Evolutionary conservation across 495 filamentous ascomycete species (phyloP), one percentile per base, ranked within the genome.

Genomic region (Achaetomiella virescens): DNA sequence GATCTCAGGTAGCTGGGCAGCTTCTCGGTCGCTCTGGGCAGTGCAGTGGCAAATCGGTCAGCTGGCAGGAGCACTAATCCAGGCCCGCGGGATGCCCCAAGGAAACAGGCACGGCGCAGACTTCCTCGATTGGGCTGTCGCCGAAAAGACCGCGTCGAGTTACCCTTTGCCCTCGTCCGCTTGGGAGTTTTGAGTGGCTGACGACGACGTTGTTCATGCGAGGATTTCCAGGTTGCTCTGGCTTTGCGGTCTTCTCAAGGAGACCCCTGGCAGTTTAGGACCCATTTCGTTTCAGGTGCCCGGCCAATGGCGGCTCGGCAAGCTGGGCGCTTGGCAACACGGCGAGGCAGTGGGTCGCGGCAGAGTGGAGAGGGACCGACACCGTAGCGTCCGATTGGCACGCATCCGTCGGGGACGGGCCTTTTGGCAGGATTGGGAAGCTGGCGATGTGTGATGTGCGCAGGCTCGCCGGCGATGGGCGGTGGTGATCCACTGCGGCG

Each of bases 331-430:
- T 49, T 49, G 47, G 38, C 38, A 41, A 20, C 41, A 18, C 25
- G 41, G 35, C 35, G 27, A 37, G 35, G 14, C 22, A 37, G 29
- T 38, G 24, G 10, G 18, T 12, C 11, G 4, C 18, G 47, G 9
- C 33, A 5, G 10, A 1, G 33, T 24, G 47, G 47, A 12, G 33
- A 5, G 41, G 48, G 48, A 51, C 40, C 48, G 38, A 25, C 29
- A 38, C 35, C 48, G 48, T n/a, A 37, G 6, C 31, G 48, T 41
- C 48, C 48, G 48, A 51, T 51, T 51, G 48, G 48, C 20, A 21
- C 6, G 3, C 3, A 14, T 15, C 15, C 18, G 12, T 43, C 40
- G 18, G 40, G 8, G 20, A 27, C 3, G 5, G 25, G 49, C 12
- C 12, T 31, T 42, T 7, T 24, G 15, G 22, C 49, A 14, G 38